Evolutionary conservation across 768 basidiomycete species (phyloP).

Genomic region (Russula dissimulans): DNA sequence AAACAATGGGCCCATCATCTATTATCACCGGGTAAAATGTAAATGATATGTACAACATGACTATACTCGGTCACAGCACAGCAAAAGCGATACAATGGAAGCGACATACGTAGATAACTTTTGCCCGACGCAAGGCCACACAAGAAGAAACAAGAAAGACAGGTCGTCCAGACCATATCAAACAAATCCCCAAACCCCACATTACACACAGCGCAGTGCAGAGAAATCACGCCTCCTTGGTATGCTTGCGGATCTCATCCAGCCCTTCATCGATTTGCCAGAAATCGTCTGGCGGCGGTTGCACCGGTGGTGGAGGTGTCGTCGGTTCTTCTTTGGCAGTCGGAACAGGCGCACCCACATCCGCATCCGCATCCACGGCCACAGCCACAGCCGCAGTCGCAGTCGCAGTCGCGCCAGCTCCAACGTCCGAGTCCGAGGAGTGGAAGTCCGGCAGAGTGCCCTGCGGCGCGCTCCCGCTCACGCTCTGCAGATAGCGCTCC

Average conservation of each 20-base stretch:
- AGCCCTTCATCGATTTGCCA: conserved; percentile 69
- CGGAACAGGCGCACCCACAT: not conserved
- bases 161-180: too few relatives aligned
- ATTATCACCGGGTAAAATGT: too few relatives aligned
- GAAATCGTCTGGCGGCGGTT: conserved; percentile 30
- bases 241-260: conserved; percentile 57
- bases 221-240: conserved; percentile 39
- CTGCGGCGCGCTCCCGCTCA: conserved; percentile 7
- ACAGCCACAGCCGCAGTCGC: not conserved
- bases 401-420: conserved; percentile 11
- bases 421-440: too few relatives aligned
- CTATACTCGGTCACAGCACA: too few relatives aligned
- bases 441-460: not conserved
- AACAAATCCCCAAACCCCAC: too few relatives aligned
- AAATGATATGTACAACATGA: too few relatives aligned
- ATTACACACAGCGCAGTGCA: too few relatives aligned
- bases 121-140: too few relatives aligned
- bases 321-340: not conserved
- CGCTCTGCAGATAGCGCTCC: conserved; percentile 32
- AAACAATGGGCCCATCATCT: too few relatives aligned
- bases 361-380: not conserved
- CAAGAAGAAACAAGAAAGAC: too few relatives aligned
- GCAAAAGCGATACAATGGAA: too few relatives aligned
- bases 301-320: not conserved
- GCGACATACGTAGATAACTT: too few relatives aligned